Evolutionary conservation across 345 rosid genomes (phyloP).

Genomic region (Psidium friedrichsthalianum): DNA sequence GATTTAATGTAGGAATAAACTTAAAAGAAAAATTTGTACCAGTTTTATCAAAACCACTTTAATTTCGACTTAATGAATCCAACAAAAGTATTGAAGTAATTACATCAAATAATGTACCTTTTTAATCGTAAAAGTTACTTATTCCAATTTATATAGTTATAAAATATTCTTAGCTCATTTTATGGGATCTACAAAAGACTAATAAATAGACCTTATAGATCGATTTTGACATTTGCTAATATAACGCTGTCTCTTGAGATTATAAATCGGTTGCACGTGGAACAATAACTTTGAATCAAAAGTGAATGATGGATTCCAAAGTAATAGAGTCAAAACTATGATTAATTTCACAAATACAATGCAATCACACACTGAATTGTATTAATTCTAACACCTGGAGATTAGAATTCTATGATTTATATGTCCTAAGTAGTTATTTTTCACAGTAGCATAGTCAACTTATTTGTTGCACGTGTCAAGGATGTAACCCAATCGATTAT

Average conservation of each 20-base stretch:
- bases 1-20: neutral
- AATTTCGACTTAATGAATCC: neutral
- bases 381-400: neutral
- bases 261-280: neutral
- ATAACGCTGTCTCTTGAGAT: neutral
- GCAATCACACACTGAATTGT: neutral
- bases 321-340: neutral
- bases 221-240: neutral
- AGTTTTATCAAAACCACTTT: neutral
- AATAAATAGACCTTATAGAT: neutral
- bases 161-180: neutral
- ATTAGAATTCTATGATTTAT: neutral
- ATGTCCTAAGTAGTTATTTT: neutral
- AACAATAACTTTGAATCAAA: neutral
- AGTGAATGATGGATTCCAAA: neutral
- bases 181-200: neutral
- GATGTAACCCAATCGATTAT: neutral
- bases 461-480: neutral
- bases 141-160: neutral
- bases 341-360: neutral
- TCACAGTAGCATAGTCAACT: neutral
- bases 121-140: neutral
- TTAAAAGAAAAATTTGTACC: neutral
- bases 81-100: neutral
- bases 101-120: neutral